These are phyloP conservation scores for Pontederia paniculata DNA, from an alignment of 176 grass and related monocot species.

Conservation along the genomic window DNA sequence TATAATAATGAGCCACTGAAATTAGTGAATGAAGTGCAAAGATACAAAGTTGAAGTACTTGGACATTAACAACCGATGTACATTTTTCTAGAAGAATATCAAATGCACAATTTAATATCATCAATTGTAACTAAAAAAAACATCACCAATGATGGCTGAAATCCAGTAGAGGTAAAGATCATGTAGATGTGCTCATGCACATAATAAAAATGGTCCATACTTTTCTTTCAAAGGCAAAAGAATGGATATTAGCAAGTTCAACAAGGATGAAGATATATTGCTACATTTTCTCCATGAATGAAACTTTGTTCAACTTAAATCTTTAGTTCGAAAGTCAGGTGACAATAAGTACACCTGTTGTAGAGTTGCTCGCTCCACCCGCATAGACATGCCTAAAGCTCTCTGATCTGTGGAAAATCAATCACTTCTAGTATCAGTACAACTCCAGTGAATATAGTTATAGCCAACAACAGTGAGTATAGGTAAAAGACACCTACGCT, in stretches of 20 bases:
- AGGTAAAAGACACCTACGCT: conserved; percentile 49
- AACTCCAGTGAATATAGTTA: conserved; percentile 24
- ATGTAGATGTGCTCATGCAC: no score
- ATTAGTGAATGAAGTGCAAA: background rate
- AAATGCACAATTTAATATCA: no score
- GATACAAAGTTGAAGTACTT: background rate
- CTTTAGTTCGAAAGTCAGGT: background rate
- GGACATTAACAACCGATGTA: no score
- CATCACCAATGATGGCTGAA: no score
- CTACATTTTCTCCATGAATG: background rate
- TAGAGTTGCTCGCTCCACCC: conserved; percentile 89
- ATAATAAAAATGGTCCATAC: no score
- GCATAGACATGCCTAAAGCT: conserved; percentile 99
- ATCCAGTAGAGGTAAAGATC: no score
- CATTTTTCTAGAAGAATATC: no score
- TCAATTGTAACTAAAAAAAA: no score
- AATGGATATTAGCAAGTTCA: no score
- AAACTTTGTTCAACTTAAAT: background rate
- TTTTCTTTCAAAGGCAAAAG: no score
- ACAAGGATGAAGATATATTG: no score
- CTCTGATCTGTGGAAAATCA: conserved; percentile 62
- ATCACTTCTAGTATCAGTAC: background rate
- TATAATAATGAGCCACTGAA: background rate
- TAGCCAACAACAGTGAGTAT: conserved; percentile 10
- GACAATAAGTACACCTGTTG: conserved; percentile 44